Percentiles rank a stretch among this genome's conserved stretches.
Evolutionary conservation across 2,329 filamentous ascomycete species (phyloP).

Genomic region (Penicillium capsulatum): DNA sequence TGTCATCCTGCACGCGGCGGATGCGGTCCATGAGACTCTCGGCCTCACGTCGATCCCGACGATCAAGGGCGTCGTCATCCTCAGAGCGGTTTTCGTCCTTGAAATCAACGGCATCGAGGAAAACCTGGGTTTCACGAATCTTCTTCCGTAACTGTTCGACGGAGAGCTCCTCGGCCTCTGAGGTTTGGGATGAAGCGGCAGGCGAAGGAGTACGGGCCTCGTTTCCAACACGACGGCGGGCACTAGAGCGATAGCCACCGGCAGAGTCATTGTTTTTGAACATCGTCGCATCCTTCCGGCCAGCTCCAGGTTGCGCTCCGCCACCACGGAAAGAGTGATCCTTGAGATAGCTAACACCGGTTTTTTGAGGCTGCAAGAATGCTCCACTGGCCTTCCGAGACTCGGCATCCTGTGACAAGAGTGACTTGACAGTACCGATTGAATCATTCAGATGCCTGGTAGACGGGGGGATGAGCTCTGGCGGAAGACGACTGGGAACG

Average conservation of each 20-base stretch:
- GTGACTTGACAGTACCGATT: slow-evolving; percentile 84
- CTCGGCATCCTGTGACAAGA: slow-evolving; percentile 86
- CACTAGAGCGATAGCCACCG: slow-evolving; percentile 88
- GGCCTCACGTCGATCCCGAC: slow-evolving; percentile 83
- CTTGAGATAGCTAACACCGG: slow-evolving; percentile 97
- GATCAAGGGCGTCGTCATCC: slow-evolving; percentile 86
- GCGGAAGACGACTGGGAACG: slow-evolving; percentile 77
- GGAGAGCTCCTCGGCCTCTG: slow-evolving; percentile 68
- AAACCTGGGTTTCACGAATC: slow-evolving; percentile 87
- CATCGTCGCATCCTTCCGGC: slow-evolving; percentile 89
- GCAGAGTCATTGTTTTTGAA: slow-evolving; percentile 96
- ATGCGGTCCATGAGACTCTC: slow-evolving; percentile 93
- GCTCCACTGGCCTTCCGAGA: slow-evolving; percentile 83
- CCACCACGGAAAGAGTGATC: slow-evolving; percentile 80
- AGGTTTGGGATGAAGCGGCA: slow-evolving; percentile 63
- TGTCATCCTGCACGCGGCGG: slow-evolving; percentile 86
- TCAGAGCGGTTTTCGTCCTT: slow-evolving; percentile 85
- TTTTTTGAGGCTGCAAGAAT: slow-evolving; percentile 86
- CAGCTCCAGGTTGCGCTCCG: slow-evolving; percentile 54
- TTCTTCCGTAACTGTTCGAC: slow-evolving; percentile 88
- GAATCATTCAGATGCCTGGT: slow-evolving; percentile 90
- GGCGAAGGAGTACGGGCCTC: slow-evolving; percentile 73
- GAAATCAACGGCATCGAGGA: slow-evolving; percentile 95
- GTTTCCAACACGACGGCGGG: slow-evolving; percentile 73
- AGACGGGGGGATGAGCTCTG: slow-evolving; percentile 90